These are phyloP conservation scores for Pyrenula aspistea DNA, from an alignment of 495 filamentous ascomycete genomes.

Conservation along the genomic window DNA sequence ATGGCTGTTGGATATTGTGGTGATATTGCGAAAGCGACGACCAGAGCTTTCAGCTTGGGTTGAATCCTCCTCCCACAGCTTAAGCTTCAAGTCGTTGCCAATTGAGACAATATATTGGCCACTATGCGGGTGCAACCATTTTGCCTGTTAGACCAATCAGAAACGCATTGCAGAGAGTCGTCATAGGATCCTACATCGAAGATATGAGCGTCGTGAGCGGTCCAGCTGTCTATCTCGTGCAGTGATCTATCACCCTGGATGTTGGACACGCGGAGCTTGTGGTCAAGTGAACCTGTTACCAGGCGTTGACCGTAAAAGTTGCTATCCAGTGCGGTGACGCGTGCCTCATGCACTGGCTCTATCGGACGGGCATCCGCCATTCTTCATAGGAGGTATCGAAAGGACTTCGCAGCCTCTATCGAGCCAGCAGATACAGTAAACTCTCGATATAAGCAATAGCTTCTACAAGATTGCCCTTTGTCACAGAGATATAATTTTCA, in stretches of 20 bases:
- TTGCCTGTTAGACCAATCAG: conserved; percentile 38
- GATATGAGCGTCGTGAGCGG: conserved; percentile 84
- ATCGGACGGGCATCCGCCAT: conserved; percentile 12
- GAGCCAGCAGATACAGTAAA: too few relatives aligned
- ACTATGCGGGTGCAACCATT: conserved; percentile 61
- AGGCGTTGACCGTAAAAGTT: conserved; percentile 83
- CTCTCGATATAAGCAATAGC: too few relatives aligned
- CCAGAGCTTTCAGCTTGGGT: conserved; percentile 57
- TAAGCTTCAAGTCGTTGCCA: conserved; percentile 76
- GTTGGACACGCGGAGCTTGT: conserved; percentile 73
- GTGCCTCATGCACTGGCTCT: conserved; percentile 50
- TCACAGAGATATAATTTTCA: too few relatives aligned
- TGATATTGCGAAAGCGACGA: conserved; percentile 61
- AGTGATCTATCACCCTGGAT: conserved; percentile 66
- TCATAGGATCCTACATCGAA: conserved; percentile 48
- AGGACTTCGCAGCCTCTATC: too few relatives aligned
- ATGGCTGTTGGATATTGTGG: conserved; percentile 40
- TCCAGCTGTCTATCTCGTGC: conserved; percentile 62
- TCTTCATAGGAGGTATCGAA: too few relatives aligned
- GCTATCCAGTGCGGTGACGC: conserved; percentile 37
- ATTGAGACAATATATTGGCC: conserved; percentile 57
- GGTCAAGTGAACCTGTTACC: conserved; percentile 83
- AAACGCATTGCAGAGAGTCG: not conserved
- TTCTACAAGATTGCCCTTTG: too few relatives aligned
- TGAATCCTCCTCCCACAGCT: conserved; percentile 81